These are phyloP conservation scores for Candida manassasensis DNA, from an alignment of 805 yeast genomes.

Conservation along the genomic window DNA sequence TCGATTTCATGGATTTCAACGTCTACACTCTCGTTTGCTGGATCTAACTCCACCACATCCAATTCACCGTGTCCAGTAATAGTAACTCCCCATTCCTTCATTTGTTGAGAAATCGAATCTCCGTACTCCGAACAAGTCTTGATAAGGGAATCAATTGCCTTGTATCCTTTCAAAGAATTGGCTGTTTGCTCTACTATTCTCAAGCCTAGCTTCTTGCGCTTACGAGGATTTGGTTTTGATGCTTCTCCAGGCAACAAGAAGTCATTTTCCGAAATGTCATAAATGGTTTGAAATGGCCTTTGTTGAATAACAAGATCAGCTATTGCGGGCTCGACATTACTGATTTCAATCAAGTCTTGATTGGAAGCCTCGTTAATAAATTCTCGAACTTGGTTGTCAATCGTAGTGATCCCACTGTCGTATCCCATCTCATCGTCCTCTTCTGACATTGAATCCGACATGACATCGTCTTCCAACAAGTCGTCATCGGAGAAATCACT, in stretches of 20 bases:
- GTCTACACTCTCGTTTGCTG: slow-evolving; percentile 26
- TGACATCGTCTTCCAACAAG: slow-evolving; percentile 35
- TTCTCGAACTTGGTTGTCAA: slow-evolving; percentile 63
- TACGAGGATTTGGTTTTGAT: slow-evolving; percentile 29
- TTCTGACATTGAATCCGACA: slow-evolving; percentile 47
- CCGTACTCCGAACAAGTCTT: slow-evolving; percentile 80
- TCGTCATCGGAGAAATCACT: slow-evolving; percentile 40
- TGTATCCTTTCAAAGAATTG: slow-evolving; percentile 76
- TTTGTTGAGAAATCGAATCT: slow-evolving; percentile 60
- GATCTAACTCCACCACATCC: slow-evolving; percentile 50
- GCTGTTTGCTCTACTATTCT: slow-evolving; percentile 67
- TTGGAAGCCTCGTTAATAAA: slow-evolving; percentile 75
- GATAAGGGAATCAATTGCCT: slow-evolving; percentile 91
- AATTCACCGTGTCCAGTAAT: slow-evolving; percentile 66
- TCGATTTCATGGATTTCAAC: slow-evolving; percentile 13
- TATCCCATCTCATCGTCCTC: slow-evolving; percentile 36
- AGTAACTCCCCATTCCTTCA: slow-evolving; percentile 85
- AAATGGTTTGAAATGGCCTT: slow-evolving; percentile 66
- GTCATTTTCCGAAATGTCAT: slow-evolving; percentile 48
- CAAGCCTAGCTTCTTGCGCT: slow-evolving; percentile 59
- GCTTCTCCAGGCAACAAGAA: slow-evolving; percentile 33
- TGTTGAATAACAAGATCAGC: slow-evolving; percentile 60
- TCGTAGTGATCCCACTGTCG: slow-evolving; percentile 37
- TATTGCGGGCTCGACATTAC: slow-evolving; percentile 60
- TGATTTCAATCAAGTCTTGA: slow-evolving; percentile 75